phyloP scores from a whole-genome alignment of 805 yeast genomes.

The Candida lessepsii region DNA sequence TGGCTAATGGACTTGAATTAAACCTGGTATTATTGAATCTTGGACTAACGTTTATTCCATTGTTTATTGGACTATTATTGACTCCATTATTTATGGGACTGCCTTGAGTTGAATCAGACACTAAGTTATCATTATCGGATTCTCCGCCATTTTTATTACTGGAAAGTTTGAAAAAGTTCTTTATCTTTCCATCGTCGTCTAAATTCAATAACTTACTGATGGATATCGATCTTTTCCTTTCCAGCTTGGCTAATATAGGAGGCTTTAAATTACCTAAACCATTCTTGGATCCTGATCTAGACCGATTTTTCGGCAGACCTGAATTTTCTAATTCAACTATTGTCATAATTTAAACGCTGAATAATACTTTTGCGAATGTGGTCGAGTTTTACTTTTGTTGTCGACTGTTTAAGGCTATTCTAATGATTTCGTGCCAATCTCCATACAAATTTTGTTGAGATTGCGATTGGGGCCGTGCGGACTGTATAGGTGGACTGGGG shows the following conservation, averaged over 20 bases:
- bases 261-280: conserved; percentile 11
- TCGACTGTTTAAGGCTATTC: too few species aligned
- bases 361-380: neutral
- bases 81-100: neutral
- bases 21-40: neutral
- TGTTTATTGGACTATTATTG: neutral
- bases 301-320: conserved; percentile 5
- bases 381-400: too few species aligned
- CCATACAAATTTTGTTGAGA: conserved; percentile 1
- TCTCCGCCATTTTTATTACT: neutral
- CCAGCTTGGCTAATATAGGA: conserved; percentile 12
- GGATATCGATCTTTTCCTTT: conserved; percentile 14
- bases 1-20: neutral
- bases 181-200: conserved; percentile 9
- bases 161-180: conserved; percentile 14
- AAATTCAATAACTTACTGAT: conserved; percentile 11
- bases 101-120: too few species aligned
- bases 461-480: conserved; percentile 1
- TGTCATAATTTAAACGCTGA: neutral
- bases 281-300: conserved; percentile 5
- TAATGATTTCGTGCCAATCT: neutral
- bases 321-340: neutral
- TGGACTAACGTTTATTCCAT: neutral
- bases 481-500: neutral
- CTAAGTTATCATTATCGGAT: neutral